Percentiles rank a stretch among this genome's conserved stretches.
Evolutionary conservation across 352 stramenopile genomes (phyloP).

Genomic region (Pilasporangium apinafurcum): DNA sequence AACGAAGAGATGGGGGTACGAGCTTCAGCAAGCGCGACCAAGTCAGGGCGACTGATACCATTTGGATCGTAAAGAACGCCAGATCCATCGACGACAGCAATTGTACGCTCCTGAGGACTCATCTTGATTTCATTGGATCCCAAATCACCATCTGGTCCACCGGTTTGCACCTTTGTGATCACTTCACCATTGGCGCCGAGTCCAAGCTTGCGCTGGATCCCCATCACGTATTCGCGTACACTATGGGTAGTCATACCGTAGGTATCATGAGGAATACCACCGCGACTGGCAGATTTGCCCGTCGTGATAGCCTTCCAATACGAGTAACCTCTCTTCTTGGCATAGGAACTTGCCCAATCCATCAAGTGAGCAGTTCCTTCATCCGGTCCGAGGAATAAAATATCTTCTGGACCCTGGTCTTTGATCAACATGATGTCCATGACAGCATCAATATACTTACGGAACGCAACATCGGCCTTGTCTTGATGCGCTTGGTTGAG

Average conservation of each 20-base stretch:
- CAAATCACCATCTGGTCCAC: constrained; percentile 96
- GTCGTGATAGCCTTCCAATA: constrained; percentile 96
- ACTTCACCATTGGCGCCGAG: constrained; percentile 80
- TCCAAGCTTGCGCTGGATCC: constrained; percentile 88
- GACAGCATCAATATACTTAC: constrained; percentile 97
- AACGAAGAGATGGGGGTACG: constrained; percentile 89
- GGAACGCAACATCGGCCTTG: constrained; percentile 86
- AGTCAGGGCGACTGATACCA: constrained; percentile 89
- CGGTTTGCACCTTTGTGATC: constrained; percentile 97
- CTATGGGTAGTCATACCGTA: constrained; percentile 97
- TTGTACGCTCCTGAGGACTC: constrained; percentile 91
- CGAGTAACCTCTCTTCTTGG: constrained; percentile 89
- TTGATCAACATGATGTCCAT: constrained; percentile 96
- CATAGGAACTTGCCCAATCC: constrained; percentile 93
- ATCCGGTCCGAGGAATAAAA: constrained; percentile 97
- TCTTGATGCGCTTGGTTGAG: constrained; percentile 89
- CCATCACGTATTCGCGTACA: constrained; percentile 95
- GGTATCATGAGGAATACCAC: constrained; percentile 97
- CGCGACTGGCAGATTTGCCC: constrained; percentile 91
- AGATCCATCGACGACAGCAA: constrained; percentile 93
- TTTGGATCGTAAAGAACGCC: constrained; percentile 93
- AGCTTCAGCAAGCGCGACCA: constrained; percentile 90
- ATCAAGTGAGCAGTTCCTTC: constrained; percentile 98
- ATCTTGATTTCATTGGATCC: constrained; percentile 98
- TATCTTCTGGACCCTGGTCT: constrained; percentile 90